Percentiles rank a stretch among this genome's conserved stretches.
These are phyloP conservation scores for Peronospora destructor DNA, from an alignment of 352 stramenopile species.

Conservation along the genomic window DNA sequence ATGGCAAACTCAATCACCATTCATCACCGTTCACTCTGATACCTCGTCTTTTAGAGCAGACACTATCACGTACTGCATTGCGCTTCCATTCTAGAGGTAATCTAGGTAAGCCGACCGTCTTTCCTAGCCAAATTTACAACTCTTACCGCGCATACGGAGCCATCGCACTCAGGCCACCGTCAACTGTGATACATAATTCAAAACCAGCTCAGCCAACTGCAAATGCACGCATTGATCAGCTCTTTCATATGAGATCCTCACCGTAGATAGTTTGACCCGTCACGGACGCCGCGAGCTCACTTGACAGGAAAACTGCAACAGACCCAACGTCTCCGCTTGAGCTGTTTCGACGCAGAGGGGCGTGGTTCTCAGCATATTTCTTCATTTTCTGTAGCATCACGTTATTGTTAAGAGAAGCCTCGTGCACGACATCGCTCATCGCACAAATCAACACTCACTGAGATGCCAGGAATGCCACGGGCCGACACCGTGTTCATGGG, in stretches of 20 bases:
- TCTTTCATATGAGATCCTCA: slow-evolving; percentile 17
- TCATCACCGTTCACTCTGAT: no score
- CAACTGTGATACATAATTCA: slow-evolving; percentile 34
- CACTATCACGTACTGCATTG: no score
- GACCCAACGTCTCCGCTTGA: slow-evolving; percentile 72
- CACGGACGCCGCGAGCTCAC: slow-evolving; percentile 60
- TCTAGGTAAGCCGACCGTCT: no score
- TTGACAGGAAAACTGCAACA: slow-evolving; percentile 74
- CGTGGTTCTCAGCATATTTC: slow-evolving; percentile 55
- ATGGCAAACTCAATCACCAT: no score
- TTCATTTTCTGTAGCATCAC: slow-evolving; percentile 62
- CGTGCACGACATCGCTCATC: neutral
- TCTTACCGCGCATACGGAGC: slow-evolving; percentile 31
- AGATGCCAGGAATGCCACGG: slow-evolving; percentile 86
- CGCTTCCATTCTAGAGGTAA: no score
- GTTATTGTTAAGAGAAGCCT: neutral
- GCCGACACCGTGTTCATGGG: slow-evolving; percentile 88
- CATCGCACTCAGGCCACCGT: slow-evolving; percentile 66
- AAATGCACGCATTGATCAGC: neutral
- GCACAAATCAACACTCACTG: slow-evolving; percentile 24
- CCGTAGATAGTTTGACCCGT: slow-evolving; percentile 88
- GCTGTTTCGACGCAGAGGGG: slow-evolving; percentile 67
- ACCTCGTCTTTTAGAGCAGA: no score
- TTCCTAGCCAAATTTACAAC: neutral
- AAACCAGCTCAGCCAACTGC: neutral